A percentile compares a stretch with the other conserved stretches of the same genome.
Evolutionary conservation across 2,329 filamentous ascomycete species (phyloP).

Genomic region (Pseudogymnoascus verrucosus): DNA sequence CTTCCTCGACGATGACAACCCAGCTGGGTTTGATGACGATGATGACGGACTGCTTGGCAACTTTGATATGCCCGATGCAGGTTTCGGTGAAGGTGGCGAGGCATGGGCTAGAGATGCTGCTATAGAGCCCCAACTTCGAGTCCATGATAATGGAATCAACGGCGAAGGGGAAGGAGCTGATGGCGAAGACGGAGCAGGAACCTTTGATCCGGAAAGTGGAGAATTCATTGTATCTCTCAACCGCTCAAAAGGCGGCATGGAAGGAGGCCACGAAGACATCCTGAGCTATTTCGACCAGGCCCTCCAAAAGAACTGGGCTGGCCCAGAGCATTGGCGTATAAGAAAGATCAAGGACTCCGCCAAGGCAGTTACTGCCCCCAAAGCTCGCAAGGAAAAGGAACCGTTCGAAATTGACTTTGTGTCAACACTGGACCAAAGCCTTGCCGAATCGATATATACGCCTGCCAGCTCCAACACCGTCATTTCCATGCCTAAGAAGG

Average conservation of each 20-base stretch:
- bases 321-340: slow-evolving; percentile 98
- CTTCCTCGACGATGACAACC: slow-evolving; percentile 80
- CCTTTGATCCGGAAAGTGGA: slow-evolving; percentile 58
- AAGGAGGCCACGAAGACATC: slow-evolving; percentile 75
- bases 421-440: slow-evolving; percentile 59
- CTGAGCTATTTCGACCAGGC: slow-evolving; percentile 97
- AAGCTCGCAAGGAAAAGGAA: slow-evolving; percentile 86
- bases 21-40: slow-evolving; percentile 72
- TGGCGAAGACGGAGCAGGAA: slow-evolving; percentile 39
- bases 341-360: slow-evolving; percentile 75
- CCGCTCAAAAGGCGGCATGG: slow-evolving; percentile 53
- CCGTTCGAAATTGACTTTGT: slow-evolving; percentile 90
- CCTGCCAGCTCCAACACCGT: slow-evolving; percentile 70
- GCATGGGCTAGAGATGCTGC: slow-evolving; percentile 90
- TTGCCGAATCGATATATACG: slow-evolving; percentile 73
- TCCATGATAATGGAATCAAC: slow-evolving; percentile 56
- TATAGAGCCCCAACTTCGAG: slow-evolving; percentile 74
- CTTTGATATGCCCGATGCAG: slow-evolving; percentile 67
- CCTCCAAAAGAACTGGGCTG: slow-evolving; percentile 93
- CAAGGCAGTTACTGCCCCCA: slow-evolving; percentile 53
- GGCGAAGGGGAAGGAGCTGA: slow-evolving; percentile 47
- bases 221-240: slow-evolving; percentile 76
- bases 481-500: slow-evolving; percentile 83
- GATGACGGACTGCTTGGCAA: slow-evolving; percentile 61
- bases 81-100: slow-evolving; percentile 93